phyloP scores from a whole-genome alignment of 148 eudicot genomes.

The Spergularia bocconei region DNA sequence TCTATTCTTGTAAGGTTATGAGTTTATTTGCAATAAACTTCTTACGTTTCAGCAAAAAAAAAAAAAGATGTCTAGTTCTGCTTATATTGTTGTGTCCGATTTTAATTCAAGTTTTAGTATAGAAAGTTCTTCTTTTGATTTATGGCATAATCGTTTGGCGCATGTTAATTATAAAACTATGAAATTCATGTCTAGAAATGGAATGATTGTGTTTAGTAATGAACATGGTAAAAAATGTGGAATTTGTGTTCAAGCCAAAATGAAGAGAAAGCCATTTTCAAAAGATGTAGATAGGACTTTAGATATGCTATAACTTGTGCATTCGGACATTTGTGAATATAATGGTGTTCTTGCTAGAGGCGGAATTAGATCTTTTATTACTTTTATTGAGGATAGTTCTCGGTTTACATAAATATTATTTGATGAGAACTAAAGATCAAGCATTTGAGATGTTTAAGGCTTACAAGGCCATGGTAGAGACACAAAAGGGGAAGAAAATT shows the following conservation, averaged over 20 bases:
- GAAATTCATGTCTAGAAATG: conserved; percentile 2
- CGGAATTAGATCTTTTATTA: too few relatives aligned
- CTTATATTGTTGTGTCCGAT: not conserved
- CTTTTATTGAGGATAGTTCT: too few relatives aligned
- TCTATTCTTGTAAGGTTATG: too few relatives aligned
- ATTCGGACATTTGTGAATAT: not conserved
- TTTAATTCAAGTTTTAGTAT: conserved; percentile 7
- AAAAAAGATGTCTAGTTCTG: not conserved
- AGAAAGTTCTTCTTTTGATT: not conserved
- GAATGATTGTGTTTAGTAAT: not conserved
- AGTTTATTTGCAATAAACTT: too few relatives aligned
- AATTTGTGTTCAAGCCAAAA: conserved; percentile 11
- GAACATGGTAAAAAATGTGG: conserved; percentile 9
- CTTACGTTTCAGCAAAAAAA: too few relatives aligned
- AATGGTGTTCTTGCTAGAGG: not conserved
- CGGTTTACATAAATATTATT: not conserved
- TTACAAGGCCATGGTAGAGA: conserved; percentile 15
- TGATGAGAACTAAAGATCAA: not conserved
- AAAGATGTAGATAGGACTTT: not conserved
- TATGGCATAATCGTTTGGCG: conserved; percentile 11
- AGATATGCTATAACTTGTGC: conserved; percentile 4
- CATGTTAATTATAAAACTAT: conserved; percentile 6
- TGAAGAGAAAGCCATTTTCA: not conserved
- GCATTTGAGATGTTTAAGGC: not conserved
- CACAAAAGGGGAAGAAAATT: conserved; percentile 8